Conservation (phyloP, 306 rosid genomes). For the Citrullus colocynthis region DNA sequence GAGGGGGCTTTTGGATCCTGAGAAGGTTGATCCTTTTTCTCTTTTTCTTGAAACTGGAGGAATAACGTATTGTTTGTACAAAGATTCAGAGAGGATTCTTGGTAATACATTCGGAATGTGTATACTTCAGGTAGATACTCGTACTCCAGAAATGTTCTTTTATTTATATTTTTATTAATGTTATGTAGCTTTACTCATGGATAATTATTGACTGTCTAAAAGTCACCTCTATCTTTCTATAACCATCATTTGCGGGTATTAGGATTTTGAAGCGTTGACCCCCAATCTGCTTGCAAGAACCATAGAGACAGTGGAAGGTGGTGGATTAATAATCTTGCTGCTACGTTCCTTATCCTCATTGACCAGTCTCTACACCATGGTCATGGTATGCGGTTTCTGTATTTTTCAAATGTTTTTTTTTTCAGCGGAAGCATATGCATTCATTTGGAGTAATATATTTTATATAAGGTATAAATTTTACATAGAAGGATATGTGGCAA, state of each 20-base stretch:
- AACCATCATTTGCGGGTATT: not conserved
- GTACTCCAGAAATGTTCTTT: not conserved
- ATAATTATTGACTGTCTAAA: not conserved
- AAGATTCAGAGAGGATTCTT: conserved; percentile 74
- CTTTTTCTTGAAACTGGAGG: conserved; percentile 67
- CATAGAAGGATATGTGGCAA: not conserved
- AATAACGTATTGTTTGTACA: conserved; percentile 59
- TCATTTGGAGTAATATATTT: not conserved
- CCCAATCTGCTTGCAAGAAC: conserved; percentile 93
- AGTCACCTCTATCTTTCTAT: not conserved
- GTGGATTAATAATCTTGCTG: conserved; percentile 72
- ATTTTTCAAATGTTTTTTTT: not conserved
- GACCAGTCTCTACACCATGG: conserved; percentile 92
- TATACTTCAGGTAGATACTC: conserved; percentile 59
- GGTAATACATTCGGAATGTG: conserved; percentile 98
- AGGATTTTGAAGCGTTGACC: conserved; percentile 95
- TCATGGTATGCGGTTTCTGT: conserved; percentile 53
- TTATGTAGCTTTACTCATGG: not conserved
- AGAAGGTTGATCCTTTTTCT: conserved; percentile 71
- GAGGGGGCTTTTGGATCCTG: conserved; percentile 78
- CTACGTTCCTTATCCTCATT: conserved; percentile 69
- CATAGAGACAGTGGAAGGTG: conserved; percentile 96
- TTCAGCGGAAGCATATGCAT: not conserved
- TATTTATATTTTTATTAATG: not conserved
- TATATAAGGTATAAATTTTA: not conserved